Base-by-base conservation (phyloP, 257 asterid species). In the Handroanthus guayacan region DNA sequence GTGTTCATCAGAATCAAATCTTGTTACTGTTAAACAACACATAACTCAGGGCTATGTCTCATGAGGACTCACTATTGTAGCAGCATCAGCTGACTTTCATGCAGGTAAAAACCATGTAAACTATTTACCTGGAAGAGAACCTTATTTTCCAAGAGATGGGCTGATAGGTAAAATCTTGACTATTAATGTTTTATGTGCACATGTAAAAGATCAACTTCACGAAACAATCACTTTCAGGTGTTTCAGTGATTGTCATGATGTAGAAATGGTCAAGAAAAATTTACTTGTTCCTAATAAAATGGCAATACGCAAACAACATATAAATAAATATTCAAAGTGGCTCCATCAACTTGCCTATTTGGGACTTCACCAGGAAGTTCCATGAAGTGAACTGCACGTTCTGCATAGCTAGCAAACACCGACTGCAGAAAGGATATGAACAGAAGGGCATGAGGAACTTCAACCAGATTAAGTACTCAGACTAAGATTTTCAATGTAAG, bases 291-390 rank as follows among this genome's bases (percentile, higher is more conserved):
- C 45, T 11, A 65, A 34, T 67, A 45, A 39, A 55, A 16, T 16
- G 45, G 9, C 69, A 61, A 25, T 50, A 7, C 62, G n/a, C 31
- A 64, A 70, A 55, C 72, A 72, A 60, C 31, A 70, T 36, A 67
- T 8, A 31, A 73, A 75, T 31, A 50, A 64, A 51, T 67, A 50
- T 38, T 62, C 36, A 51, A 45, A 43, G 16, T 39, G 69, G 76
- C 69, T 54, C 54, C 74, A 63, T 67, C 74, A 52, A 78, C 87
- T 82, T 84, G 87, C 99, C 99, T 95, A 88, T 91, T 95, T 25
- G 91, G 92, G 62, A 95, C 88, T 80, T 95, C 99, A 80, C 99
- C 99, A 74, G 99, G 99, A 77, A 95, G 97, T 77, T 91, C 99
- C 99, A 93, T 95, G 84, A 95, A 95, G 87, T 90, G 99, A 83